Conservation (phyloP, 345 rosid species). For the Stellera chamaejasme region DNA sequence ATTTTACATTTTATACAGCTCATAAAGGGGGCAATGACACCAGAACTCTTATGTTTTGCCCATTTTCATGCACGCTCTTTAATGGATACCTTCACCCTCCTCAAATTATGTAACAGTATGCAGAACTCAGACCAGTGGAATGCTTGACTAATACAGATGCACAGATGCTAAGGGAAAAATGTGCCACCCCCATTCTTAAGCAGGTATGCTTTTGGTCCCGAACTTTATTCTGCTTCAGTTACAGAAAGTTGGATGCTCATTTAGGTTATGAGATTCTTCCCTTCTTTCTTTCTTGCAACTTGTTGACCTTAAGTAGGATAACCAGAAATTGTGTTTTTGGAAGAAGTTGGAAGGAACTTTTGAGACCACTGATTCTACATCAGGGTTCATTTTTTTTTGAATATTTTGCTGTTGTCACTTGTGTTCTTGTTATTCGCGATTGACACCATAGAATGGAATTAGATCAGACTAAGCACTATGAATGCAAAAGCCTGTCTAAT, state of each 20-base stretch:
- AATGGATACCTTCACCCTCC: not conserved
- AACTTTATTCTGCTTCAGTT: not conserved
- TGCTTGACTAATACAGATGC: constrained; percentile 86
- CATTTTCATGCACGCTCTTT: not conserved
- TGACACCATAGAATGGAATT: too few species aligned
- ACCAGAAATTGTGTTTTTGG: too few species aligned
- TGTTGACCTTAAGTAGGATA: too few species aligned
- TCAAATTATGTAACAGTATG: constrained; percentile 48
- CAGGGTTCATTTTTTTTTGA: too few species aligned
- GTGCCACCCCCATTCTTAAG: constrained; percentile 79
- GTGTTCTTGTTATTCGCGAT: too few species aligned
- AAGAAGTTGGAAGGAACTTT: too few species aligned
- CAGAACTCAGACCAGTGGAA: constrained; percentile 93
- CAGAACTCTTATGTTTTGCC: not conserved
- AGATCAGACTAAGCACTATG: too few species aligned
- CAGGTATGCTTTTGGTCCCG: constrained; percentile 40
- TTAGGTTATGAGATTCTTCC: not conserved
- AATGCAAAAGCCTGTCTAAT: too few species aligned
- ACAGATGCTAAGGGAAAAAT: constrained; percentile 51
- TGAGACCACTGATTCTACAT: too few species aligned
- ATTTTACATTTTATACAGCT: too few species aligned
- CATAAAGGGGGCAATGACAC: too few species aligned
- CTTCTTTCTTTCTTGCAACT: not conserved
- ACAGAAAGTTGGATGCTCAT: not conserved
- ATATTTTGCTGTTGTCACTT: too few species aligned